Evolutionary conservation across 2,329 filamentous ascomycete species (phyloP).

Genomic region (Botrytis cinerea): DNA sequence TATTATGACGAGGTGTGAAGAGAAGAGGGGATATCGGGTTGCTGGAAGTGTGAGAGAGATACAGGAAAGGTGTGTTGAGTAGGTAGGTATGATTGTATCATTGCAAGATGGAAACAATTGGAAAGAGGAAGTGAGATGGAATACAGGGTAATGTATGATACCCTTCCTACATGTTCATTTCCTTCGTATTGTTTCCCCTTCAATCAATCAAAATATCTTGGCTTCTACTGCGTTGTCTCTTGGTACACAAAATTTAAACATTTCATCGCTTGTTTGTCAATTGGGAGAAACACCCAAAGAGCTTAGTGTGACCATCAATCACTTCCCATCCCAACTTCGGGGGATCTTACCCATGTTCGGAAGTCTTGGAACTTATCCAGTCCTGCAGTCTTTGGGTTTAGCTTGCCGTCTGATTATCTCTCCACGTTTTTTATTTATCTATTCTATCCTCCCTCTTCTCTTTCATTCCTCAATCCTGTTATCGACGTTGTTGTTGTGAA

Average conservation of each 20-base stretch:
- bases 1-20: background rate
- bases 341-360: constrained; percentile 15
- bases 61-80: background rate
- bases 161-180: background rate
- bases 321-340: constrained; percentile 16
- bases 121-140: background rate
- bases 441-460: constrained; percentile 35
- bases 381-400: background rate
- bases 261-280: constrained; percentile 6
- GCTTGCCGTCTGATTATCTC: constrained; percentile 15
- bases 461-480: constrained; percentile 25
- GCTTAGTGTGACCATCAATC: constrained; percentile 13
- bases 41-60: background rate
- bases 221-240: constrained; percentile 1
- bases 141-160: background rate
- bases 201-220: constrained; percentile 14
- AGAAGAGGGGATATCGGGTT: background rate
- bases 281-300: background rate
- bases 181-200: background rate
- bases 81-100: background rate
- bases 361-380: constrained; percentile 8
- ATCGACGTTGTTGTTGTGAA: constrained; percentile 26
- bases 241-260: constrained; percentile 19
- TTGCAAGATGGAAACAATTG: background rate
- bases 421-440: constrained; percentile 19